Percentiles rank a stretch among this genome's conserved stretches.
Evolutionary conservation across 768 basidiomycete species (phyloP).

Genomic region (Pisolithus marmoratus): DNA sequence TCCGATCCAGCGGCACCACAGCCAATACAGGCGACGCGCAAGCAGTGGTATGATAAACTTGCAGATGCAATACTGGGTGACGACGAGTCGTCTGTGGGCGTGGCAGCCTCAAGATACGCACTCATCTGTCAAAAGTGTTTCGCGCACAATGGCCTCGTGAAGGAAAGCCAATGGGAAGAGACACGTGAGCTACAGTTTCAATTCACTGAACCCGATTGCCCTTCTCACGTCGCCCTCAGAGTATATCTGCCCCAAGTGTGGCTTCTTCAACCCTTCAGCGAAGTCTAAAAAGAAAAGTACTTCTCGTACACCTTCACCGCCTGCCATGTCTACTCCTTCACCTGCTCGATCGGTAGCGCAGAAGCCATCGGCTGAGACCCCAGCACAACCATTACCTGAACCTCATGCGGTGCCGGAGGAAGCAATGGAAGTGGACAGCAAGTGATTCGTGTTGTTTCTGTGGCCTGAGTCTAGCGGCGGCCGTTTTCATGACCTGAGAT

Average conservation of each 20-base stretch:
- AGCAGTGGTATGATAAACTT: conserved; percentile 82
- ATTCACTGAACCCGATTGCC: background rate
- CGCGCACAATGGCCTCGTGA: conserved; percentile 82
- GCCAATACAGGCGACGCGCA: conserved; percentile 47
- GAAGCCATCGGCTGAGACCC: background rate
- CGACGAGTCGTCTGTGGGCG: conserved; percentile 45
- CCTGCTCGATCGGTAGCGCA: conserved; percentile 6
- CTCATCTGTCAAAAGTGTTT: conserved; percentile 88
- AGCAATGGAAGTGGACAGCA: conserved; percentile 7
- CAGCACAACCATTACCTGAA: conserved; percentile 1
- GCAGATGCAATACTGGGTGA: conserved; percentile 86
- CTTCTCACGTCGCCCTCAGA: conserved; percentile 39
- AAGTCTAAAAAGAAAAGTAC: conserved; percentile 26
- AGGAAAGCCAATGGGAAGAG: conserved; percentile 75
- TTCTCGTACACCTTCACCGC: conserved; percentile 22
- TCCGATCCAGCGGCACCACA: conserved; percentile 30
- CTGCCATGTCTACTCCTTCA: conserved; percentile 5
- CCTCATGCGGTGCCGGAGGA: conserved; percentile 4
- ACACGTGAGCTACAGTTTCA: conserved; percentile 53
- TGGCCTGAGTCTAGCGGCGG: too few species aligned
- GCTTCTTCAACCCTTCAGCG: conserved; percentile 64
- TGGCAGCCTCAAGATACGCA: conserved; percentile 56
- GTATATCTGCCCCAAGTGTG: conserved; percentile 83
- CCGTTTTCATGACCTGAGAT: too few species aligned
- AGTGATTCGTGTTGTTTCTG: conserved; percentile 4